A percentile compares a stretch with the other conserved stretches of the same genome.
Conservation (phyloP, 768 basidiomycete species). For the Amanita inopinata region DNA sequence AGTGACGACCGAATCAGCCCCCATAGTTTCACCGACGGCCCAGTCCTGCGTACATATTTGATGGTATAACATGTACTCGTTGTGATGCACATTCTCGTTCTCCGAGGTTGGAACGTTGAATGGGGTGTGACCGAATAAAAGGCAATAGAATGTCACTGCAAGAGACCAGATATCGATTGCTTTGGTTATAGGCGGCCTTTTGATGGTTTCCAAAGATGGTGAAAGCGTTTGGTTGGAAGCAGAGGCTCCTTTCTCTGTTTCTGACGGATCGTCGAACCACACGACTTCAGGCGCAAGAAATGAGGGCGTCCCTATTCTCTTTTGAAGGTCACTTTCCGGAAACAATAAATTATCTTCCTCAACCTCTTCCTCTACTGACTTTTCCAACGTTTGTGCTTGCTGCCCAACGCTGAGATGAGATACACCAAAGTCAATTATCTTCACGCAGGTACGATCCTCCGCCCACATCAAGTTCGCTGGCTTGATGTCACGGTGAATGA, state of each 20-base stretch:
- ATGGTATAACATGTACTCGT: slow-evolving; percentile 29
- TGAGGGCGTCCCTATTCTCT: slow-evolving; percentile 31
- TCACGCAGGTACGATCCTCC: slow-evolving; percentile 45
- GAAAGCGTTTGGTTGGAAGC: slow-evolving; percentile 17
- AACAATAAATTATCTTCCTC: slow-evolving; percentile 25
- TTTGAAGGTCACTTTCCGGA: slow-evolving; percentile 27
- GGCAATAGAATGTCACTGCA: slow-evolving; percentile 36
- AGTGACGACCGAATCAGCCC: slow-evolving; percentile 24
- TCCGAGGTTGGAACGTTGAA: slow-evolving; percentile 26
- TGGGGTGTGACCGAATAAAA: slow-evolving; percentile 35
- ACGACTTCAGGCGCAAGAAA: slow-evolving; percentile 37
- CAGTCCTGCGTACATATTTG: slow-evolving; percentile 34
- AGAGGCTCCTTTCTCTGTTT: slow-evolving; percentile 12
- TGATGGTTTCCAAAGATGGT: slow-evolving; percentile 12
- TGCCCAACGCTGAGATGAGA: slow-evolving; percentile 19
- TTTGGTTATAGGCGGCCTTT: slow-evolving; percentile 32
- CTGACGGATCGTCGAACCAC: slow-evolving; percentile 24
- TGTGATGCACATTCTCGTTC: slow-evolving; percentile 26
- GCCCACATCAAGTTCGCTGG: slow-evolving; percentile 78
- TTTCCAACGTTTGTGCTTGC: not conserved
- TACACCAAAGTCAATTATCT: slow-evolving; percentile 84
- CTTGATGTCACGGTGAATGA: slow-evolving; percentile 87
- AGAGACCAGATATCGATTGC: slow-evolving; percentile 40
- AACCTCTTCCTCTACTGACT: slow-evolving; percentile 3
- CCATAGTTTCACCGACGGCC: slow-evolving; percentile 28